Conservation (phyloP, 306 rosid genomes). For the Prunus mira region DNA sequence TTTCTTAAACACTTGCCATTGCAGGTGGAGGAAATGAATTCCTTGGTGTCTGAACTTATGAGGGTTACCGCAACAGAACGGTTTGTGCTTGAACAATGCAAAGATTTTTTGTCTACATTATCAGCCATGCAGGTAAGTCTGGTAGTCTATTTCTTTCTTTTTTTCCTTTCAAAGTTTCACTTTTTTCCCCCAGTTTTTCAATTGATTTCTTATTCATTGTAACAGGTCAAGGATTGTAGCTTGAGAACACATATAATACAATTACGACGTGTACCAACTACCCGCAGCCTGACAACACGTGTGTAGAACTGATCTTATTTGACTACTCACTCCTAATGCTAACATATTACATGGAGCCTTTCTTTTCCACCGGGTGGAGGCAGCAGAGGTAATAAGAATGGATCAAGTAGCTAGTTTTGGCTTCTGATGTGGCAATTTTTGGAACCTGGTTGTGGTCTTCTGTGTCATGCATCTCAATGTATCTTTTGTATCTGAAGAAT, state of each 20-base stretch:
- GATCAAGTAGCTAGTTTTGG: slow-evolving; percentile 62
- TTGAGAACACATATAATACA: slow-evolving; percentile 76
- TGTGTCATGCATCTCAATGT: slow-evolving; percentile 49
- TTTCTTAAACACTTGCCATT: slow-evolving; percentile 25
- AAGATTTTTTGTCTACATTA: slow-evolving; percentile 70
- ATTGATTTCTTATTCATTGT: slow-evolving; percentile 3
- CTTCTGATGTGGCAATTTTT: slow-evolving; percentile 47
- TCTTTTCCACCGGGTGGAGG: slow-evolving; percentile 54
- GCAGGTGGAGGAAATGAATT: slow-evolving; percentile 80
- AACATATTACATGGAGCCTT: slow-evolving; percentile 65
- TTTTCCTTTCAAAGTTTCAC: slow-evolving; percentile 10
- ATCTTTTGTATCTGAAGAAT: slow-evolving; percentile 48
- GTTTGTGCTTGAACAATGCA: slow-evolving; percentile 73
- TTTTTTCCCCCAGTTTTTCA: slow-evolving; percentile 12
- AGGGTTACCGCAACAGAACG: slow-evolving; percentile 77
- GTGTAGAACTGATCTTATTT: slow-evolving; percentile 76
- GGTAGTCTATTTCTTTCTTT: neutral
- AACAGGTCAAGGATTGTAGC: slow-evolving; percentile 86
- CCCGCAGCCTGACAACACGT: slow-evolving; percentile 68
- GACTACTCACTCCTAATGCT: slow-evolving; percentile 76
- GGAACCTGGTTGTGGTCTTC: slow-evolving; percentile 51
- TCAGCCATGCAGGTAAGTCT: slow-evolving; percentile 73
- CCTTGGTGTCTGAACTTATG: slow-evolving; percentile 73
- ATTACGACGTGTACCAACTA: slow-evolving; percentile 52
- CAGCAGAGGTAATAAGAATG: slow-evolving; percentile 65